Conservation (phyloP, 1,139 yeast genomes). For the Scheffersomyces segobiensis region DNA sequence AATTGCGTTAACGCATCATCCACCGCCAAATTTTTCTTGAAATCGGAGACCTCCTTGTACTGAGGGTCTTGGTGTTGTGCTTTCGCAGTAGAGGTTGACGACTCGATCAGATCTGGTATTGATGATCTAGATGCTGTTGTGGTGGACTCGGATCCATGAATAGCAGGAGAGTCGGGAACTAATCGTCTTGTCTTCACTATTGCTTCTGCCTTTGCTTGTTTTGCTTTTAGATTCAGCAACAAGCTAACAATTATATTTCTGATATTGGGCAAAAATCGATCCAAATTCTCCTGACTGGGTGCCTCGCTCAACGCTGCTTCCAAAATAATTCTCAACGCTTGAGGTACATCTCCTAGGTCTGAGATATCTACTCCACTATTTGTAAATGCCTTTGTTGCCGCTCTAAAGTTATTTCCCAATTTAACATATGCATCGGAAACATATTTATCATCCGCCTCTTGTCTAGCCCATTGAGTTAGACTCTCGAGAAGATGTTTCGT, state of each 20-base stretch:
- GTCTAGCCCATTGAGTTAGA: constrained; percentile 88
- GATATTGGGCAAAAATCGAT: constrained; percentile 78
- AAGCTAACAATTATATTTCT: constrained; percentile 83
- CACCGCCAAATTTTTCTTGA: constrained; percentile 1
- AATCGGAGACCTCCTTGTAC: constrained; percentile 2
- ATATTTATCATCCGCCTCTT: constrained; percentile 72
- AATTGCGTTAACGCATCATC: constrained; percentile 69
- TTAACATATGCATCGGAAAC: constrained; percentile 92
- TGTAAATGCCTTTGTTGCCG: constrained; percentile 74
- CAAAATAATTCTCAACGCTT: constrained; percentile 66
- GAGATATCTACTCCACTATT: constrained; percentile 67
- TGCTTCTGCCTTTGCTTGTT: constrained; percentile 59
- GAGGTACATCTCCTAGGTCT: constrained; percentile 80
- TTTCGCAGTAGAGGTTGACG: constrained; percentile 2
- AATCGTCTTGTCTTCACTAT: constrained; percentile 16
- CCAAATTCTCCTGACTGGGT: constrained; percentile 82
- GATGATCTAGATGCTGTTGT: constrained; percentile 1
- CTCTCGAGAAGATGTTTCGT: constrained; percentile 86
- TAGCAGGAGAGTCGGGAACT: not conserved
- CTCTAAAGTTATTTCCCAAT: constrained; percentile 90
- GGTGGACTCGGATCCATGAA: constrained; percentile 2
- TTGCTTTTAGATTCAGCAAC: constrained; percentile 76
- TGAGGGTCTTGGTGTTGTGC: constrained; percentile 2
- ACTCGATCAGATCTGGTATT: not conserved
- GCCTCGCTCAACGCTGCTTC: constrained; percentile 87